Base-by-base conservation (phyloP, 148 eudicot genomes). In the Rhododendron vialii region DNA sequence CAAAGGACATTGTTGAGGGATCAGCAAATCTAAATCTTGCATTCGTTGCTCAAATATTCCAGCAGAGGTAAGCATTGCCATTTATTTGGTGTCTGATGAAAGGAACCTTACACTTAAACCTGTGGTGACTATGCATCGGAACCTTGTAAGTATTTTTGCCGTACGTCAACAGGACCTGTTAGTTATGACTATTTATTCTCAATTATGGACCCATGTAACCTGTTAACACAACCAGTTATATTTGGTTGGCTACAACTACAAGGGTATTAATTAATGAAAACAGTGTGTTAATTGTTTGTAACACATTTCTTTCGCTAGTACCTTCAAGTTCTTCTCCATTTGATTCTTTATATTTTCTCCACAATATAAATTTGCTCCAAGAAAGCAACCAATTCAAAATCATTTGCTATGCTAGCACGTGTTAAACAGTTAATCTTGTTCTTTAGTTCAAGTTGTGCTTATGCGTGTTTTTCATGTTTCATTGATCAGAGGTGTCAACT, bases 31-130 rank as follows among this genome's bases (percentile, higher is more conserved):
- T 95, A 48, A 95, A 95, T 92, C 93, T 95, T 85, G 93, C 98
- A 33, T 95, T 95, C 81, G 98, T 95, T 87, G 98, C 98, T 51
- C 95, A 95, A 82, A 95, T 95, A 71, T 95, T 95, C 87, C 98
- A 95, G 41, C 90, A 95, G 86, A 92, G 96, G 98, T 82, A n/a
- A 83, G 9, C 77, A 76, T 78, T 47, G 7, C 13, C 30, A 33
- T 59, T 86, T 84, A 48, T 59, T 85, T 81, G 41, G 67, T 76
- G 51, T 65, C 59, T 82, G 50, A 35, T 48, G n/a, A 74, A 30
- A 2, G 26, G 36, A 53, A 28, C 43, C 38, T 26, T 22, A 22
- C 59, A 73, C 30, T 5, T 73, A 13, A 47, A 35, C 13, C 67
- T 11, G 22, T 11, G 22, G 3, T 28, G n/a, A 75, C 15, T 17